Base-by-base conservation (phyloP, 768 basidiomycete genomes). In the Psilocybe tampanensis region DNA sequence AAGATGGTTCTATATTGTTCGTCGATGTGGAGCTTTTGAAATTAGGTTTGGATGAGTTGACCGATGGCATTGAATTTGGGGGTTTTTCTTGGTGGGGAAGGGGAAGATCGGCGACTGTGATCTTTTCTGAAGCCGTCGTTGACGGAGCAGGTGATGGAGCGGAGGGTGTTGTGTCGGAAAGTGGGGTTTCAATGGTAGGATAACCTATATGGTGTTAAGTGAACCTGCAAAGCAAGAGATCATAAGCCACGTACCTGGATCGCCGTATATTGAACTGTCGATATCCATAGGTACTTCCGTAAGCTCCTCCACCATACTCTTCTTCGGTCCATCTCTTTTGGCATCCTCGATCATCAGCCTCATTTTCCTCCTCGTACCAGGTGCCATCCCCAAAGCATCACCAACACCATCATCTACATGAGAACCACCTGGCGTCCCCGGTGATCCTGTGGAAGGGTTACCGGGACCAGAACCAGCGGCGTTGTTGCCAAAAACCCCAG, bases 311-410 rank as follows among this genome's bases (percentile, higher is more conserved):
- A 69, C 59, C 52, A 70, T 67, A 48, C 74, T 61, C 57, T 74
- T 69, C 42, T 62, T 62, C 51, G 69, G 63, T 43, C 68, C 72
- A 67, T 77, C 76, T 50, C 70, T 63, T 64, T 79, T 76, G 29
- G 76, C 73, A 60, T 73, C 85, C 44, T 84, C 87, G 52, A 94
- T 93, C 84, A 93, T 80, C 33, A 94, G 70, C 39, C 90, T 73
- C 61, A 59, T 59, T 54, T 47, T 55, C 52, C 66, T 49, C 52
- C 62, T 61, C 44, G 55, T 45, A 7, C 51, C 32, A 22, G 44
- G 66, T 34, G 50, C 36, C 48, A 34, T 50, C 7, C 48, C 48
- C 18, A 34, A 17, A 34, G 19, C 29, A 17, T 50, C 18, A 3
- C 48, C 32, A 50, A 4, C 48, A 60, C 56, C 11, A 54, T 55